These are phyloP conservation scores for Omphalotus guepiniiformis DNA, from an alignment of 768 basidiomycete genomes.

Conservation along the genomic window DNA sequence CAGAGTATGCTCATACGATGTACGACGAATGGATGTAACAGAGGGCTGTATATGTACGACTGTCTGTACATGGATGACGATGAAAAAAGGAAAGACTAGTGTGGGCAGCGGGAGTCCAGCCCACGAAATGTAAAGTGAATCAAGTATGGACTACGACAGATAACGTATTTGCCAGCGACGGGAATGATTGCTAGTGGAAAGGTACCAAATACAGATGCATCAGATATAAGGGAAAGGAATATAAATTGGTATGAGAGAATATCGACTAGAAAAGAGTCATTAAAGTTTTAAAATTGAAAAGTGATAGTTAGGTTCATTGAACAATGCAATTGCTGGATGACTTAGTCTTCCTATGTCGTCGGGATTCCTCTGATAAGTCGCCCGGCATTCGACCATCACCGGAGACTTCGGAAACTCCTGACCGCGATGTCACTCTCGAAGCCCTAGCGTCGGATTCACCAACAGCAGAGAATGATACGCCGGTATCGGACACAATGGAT, in stretches of 20 bases:
- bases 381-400: conserved; percentile 29
- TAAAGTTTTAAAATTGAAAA: conserved; percentile 14
- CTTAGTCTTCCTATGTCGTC: conserved; percentile 36
- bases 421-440: conserved; percentile 30
- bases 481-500: conserved; percentile 26
- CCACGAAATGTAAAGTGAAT: not conserved
- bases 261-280: conserved; percentile 9
- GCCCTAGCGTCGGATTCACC: conserved; percentile 25
- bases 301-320: conserved; percentile 30
- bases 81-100: not conserved
- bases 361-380: conserved; percentile 27
- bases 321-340: conserved; percentile 43
- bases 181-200: conserved; percentile 5
- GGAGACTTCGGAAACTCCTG: conserved; percentile 27
- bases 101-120: not conserved
- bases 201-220: conserved; percentile 19
- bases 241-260: too few relatives aligned
- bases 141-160: not conserved
- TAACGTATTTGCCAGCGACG: conserved; percentile 7
- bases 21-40: too few relatives aligned
- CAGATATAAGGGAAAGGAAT: conserved; percentile 3
- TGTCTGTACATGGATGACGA: too few relatives aligned
- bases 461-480: conserved; percentile 12
- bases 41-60: not conserved
- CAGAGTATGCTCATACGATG: too few relatives aligned